Evolutionary conservation across 257 asterid genomes (phyloP).

Genomic region (Capsicum rhomboideum): DNA sequence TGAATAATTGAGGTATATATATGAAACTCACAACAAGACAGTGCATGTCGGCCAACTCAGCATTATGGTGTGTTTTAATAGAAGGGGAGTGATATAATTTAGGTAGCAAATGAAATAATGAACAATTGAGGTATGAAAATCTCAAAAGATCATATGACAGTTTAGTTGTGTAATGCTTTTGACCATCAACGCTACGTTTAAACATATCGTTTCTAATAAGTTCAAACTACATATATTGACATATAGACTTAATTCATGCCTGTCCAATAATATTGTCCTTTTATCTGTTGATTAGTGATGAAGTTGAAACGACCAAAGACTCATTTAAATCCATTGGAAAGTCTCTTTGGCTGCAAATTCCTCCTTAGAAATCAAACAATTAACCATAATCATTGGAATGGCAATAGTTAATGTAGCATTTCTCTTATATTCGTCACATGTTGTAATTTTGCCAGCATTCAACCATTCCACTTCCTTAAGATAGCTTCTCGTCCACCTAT

Average conservation of each 20-base stretch:
- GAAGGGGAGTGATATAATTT: too few species aligned
- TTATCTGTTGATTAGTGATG: not conserved
- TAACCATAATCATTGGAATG: not conserved
- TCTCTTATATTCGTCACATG: not conserved
- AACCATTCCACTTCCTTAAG: not conserved
- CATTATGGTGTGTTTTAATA: too few species aligned
- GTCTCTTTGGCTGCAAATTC: not conserved
- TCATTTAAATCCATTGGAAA: not conserved
- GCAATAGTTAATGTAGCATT: not conserved
- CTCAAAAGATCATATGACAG: too few species aligned
- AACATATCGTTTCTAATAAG: not conserved
- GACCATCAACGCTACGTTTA: not conserved
- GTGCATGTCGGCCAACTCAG: too few species aligned
- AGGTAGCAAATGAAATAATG: too few species aligned
- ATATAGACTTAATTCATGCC: not conserved
- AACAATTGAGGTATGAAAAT: too few species aligned
- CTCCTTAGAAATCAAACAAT: not conserved
- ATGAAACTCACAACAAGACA: too few species aligned
- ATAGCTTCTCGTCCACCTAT: not conserved
- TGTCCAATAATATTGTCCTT: not conserved
- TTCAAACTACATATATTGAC: too few species aligned
- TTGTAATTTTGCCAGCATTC: not conserved
- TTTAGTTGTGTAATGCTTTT: too few species aligned
- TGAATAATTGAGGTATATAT: too few species aligned
- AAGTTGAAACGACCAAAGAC: not conserved